Conservation (phyloP, 2,329 filamentous ascomycete genomes). For the Aspergillus flavus region DNA sequence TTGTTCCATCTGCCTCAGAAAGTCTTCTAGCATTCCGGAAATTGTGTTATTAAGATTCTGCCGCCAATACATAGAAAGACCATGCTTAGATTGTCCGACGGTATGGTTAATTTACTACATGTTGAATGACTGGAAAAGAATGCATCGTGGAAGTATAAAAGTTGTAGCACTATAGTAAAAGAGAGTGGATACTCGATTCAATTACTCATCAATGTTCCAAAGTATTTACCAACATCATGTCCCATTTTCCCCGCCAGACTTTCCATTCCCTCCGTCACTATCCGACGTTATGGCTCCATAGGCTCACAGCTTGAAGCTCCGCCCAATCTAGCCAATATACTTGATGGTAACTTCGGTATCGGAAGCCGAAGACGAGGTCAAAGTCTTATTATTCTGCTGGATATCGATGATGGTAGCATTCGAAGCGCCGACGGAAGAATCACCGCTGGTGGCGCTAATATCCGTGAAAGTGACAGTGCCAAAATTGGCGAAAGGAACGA, state of each 20-base stretch:
- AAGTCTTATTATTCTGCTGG: conserved; percentile 40
- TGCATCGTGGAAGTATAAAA: too few species aligned
- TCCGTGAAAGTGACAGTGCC: conserved; percentile 53
- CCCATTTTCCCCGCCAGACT: too few species aligned
- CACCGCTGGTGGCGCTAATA: conserved; percentile 36
- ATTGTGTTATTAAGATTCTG: too few species aligned
- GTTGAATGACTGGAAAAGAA: too few species aligned
- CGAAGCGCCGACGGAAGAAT: conserved; percentile 34
- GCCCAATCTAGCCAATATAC: conserved; percentile 18
- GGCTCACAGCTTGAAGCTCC: neutral
- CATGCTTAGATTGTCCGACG: too few species aligned
- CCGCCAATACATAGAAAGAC: too few species aligned
- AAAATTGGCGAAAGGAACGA: conserved; percentile 52
- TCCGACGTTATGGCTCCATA: too few species aligned
- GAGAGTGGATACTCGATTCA: too few species aligned
- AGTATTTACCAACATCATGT: neutral
- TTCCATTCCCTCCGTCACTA: neutral
- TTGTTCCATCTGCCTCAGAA: too few species aligned
- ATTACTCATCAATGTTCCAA: neutral
- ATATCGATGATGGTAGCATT: conserved; percentile 51
- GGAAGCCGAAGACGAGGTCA: conserved; percentile 35
- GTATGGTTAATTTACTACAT: too few species aligned
- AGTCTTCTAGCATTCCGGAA: too few species aligned
- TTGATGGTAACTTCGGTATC: conserved; percentile 24
- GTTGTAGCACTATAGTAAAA: too few species aligned